These are phyloP conservation scores for Aspergillus hortae DNA, from an alignment of 2,329 filamentous ascomycete species.

Conservation along the genomic window DNA sequence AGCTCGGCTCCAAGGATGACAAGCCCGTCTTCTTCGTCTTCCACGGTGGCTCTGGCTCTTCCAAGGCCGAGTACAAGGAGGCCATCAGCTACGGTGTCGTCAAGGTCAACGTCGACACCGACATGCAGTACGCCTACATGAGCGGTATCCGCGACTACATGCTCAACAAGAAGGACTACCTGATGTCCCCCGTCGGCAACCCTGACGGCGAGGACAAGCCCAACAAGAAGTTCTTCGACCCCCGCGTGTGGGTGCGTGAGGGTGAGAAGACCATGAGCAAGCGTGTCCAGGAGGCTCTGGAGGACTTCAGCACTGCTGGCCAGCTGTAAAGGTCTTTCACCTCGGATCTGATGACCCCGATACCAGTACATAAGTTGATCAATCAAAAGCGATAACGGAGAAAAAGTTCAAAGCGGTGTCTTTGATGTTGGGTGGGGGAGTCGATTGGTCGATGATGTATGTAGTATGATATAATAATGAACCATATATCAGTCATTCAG, in stretches of 20 bases:
- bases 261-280: slow-evolving; percentile 95
- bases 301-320: slow-evolving; percentile 85
- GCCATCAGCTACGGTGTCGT: slow-evolving; percentile 92
- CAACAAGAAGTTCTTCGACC: slow-evolving; percentile 96
- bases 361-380: slow-evolving; percentile 19
- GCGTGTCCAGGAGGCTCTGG: slow-evolving; percentile 75
- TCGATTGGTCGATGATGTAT: slow-evolving; percentile 8
- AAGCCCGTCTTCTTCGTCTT: slow-evolving; percentile 99
- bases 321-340: slow-evolving; percentile 60
- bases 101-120: slow-evolving; percentile 99
- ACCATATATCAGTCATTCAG: neutral
- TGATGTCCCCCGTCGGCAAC: slow-evolving; percentile 84
- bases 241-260: slow-evolving; percentile 86
- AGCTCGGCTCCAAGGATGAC: slow-evolving; percentile 66
- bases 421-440: slow-evolving; percentile 3
- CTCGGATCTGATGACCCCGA: slow-evolving; percentile 14
- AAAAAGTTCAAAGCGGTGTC: slow-evolving; percentile 1
- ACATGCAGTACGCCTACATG: slow-evolving; percentile 94
- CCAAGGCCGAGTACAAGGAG: slow-evolving; percentile 83
- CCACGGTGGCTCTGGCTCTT: slow-evolving; percentile 93
- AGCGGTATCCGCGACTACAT: slow-evolving; percentile 92
- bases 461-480: slow-evolving; percentile 12
- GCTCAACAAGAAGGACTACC: slow-evolving; percentile 90
- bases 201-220: slow-evolving; percentile 95
- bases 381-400: slow-evolving; percentile 2